Evolutionary conservation across 331 rosid species (phyloP).

Genomic region (Pyrus hybrid): DNA sequence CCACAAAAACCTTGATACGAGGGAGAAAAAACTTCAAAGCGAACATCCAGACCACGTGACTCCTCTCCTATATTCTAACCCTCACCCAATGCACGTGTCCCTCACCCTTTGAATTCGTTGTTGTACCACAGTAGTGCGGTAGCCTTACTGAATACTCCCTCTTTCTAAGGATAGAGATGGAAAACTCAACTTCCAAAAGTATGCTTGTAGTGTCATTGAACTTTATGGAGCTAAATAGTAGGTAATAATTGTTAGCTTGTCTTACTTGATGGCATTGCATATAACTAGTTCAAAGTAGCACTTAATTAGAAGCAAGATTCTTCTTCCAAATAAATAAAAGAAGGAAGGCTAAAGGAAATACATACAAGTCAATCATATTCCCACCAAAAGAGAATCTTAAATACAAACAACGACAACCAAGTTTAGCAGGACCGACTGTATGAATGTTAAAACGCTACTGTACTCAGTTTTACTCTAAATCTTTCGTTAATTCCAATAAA

Average conservation of each 20-base stretch:
- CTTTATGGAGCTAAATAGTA: not conserved
- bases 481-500: too few relatives aligned
- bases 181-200: not conserved
- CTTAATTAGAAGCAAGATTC: constrained; percentile 26
- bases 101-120: not conserved
- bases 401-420: too few relatives aligned
- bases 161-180: not conserved
- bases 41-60: not conserved
- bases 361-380: constrained; percentile 20
- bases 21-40: not conserved
- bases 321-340: constrained; percentile 19
- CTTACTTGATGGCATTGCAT: constrained; percentile 8
- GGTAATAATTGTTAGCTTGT: constrained; percentile 15
- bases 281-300: constrained; percentile 16
- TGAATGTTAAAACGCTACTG: too few relatives aligned
- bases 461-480: too few relatives aligned
- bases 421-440: too few relatives aligned
- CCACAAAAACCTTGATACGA: not conserved
- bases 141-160: not conserved
- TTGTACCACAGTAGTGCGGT: not conserved
- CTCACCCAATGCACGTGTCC: not conserved
- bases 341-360: not conserved
- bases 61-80: not conserved
- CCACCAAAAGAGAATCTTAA: constrained; percentile 32
- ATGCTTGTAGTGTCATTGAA: not conserved